phyloP scores from a whole-genome alignment of 306 rosid genomes.

The Oemleria cerasiformis region DNA sequence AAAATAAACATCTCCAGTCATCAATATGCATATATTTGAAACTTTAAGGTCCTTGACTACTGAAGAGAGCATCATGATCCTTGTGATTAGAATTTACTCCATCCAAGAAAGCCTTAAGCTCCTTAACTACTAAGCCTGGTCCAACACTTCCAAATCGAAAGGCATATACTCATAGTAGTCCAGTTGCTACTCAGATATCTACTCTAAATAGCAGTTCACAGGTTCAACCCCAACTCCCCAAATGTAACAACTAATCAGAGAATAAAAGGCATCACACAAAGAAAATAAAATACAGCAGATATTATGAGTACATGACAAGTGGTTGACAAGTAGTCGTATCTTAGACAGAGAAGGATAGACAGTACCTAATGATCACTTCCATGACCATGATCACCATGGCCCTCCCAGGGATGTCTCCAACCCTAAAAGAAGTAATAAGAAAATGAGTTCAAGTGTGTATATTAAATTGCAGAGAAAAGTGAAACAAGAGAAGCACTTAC shows the following conservation, averaged over 20 bases:
- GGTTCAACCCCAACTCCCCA: background rate
- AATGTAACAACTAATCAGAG: background rate
- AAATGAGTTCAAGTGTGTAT: background rate
- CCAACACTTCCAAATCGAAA: background rate
- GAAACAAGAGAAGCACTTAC: constrained; percentile 34
- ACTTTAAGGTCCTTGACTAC: no score
- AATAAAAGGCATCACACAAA: background rate
- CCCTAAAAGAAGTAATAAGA: constrained; percentile 46
- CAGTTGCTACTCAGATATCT: background rate
- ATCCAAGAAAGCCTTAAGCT: background rate
- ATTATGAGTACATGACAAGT: background rate
- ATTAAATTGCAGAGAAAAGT: background rate
- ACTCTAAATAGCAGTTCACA: background rate
- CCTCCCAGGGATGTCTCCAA: constrained; percentile 99
- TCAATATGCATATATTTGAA: background rate
- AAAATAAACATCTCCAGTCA: background rate
- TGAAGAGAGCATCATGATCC: background rate
- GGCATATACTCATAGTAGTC: background rate
- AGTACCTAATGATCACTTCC: constrained; percentile 48
- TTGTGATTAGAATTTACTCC: background rate
- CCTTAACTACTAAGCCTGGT: background rate
- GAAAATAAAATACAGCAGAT: background rate
- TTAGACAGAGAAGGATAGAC: background rate
- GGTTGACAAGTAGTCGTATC: background rate
- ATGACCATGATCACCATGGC: constrained; percentile 64